A percentile compares a stretch with the other conserved stretches of the same genome.
Conservation (phyloP, 1,139 yeast genomes). For the Fermentozyma sake region DNA sequence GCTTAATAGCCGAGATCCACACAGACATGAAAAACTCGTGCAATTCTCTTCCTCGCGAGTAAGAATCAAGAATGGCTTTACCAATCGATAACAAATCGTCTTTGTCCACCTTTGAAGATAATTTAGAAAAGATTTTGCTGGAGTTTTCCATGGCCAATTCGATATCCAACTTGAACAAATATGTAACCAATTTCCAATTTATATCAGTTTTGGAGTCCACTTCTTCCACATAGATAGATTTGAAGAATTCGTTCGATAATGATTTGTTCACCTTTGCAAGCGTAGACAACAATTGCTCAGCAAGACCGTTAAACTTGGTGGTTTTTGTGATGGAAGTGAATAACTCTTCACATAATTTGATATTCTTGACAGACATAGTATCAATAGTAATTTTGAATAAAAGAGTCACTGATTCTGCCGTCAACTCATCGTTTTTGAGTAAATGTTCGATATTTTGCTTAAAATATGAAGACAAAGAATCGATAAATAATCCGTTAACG, state of each 20-base stretch:
- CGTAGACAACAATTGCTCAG: conserved; percentile 35
- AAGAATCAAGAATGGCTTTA: conserved; percentile 40
- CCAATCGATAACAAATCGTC: conserved; percentile 21
- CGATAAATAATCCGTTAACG: conserved; percentile 13
- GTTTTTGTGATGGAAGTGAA: conserved; percentile 30
- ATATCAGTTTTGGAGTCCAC: conserved; percentile 13
- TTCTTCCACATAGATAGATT: conserved; percentile 28
- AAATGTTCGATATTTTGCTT: conserved; percentile 16
- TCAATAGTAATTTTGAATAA: conserved; percentile 25
- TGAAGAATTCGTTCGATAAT: conserved; percentile 44
- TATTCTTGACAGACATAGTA: conserved; percentile 21
- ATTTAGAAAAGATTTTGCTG: conserved; percentile 19
- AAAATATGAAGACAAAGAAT: conserved; percentile 14
- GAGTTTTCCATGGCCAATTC: conserved; percentile 45
- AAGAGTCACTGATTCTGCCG: conserved; percentile 14
- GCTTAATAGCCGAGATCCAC: conserved; percentile 39
- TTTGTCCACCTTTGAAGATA: conserved; percentile 5
- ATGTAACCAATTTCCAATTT: conserved; percentile 43
- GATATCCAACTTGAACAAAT: conserved; percentile 45
- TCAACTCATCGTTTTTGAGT: conserved; percentile 8
- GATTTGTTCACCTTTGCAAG: conserved; percentile 40
- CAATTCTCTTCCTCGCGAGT: conserved; percentile 57
- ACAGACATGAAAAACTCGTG: conserved; percentile 39
- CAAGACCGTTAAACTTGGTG: conserved; percentile 24
- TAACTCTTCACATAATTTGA: conserved; percentile 38